Percentiles rank a stretch among this genome's conserved stretches.
These are phyloP conservation scores for Trametes pubescens DNA, from an alignment of 1,284 basidiomycete species.

Conservation along the genomic window DNA sequence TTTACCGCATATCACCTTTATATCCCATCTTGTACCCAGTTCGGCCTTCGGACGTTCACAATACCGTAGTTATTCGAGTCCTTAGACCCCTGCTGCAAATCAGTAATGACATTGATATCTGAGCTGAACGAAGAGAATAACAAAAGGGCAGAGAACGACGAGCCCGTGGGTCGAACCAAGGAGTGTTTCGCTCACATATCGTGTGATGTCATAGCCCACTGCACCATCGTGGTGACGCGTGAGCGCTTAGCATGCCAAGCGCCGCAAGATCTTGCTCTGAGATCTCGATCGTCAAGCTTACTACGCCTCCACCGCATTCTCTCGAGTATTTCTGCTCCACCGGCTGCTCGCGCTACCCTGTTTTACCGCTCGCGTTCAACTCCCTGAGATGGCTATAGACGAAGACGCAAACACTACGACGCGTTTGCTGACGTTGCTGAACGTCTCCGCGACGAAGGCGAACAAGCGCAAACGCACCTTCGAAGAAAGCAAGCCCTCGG, in stretches of 20 bases:
- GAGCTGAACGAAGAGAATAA: background rate
- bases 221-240: constrained; percentile 56
- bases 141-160: constrained; percentile 22
- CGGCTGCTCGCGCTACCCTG: background rate
- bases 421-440: constrained; percentile 90
- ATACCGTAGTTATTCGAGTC: background rate
- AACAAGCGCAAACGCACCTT: constrained; percentile 63
- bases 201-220: constrained; percentile 84
- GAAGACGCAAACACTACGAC: constrained; percentile 62
- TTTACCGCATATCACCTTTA: background rate
- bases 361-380: background rate
- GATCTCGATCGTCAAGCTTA: constrained; percentile 11
- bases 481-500: constrained; percentile 53
- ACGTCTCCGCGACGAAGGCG: constrained; percentile 84
- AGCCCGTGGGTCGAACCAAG: constrained; percentile 43
- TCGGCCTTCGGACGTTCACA: background rate
- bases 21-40: background rate
- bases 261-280: background rate
- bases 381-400: constrained; percentile 39
- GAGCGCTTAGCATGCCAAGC: too few species aligned
- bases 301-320: background rate
- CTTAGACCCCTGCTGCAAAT: background rate
- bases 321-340: background rate
- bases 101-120: background rate
- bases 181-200: too few species aligned